Percentiles rank a stretch among this genome's conserved stretches.
Evolutionary conservation across 768 basidiomycete species (phyloP).

Genomic region (Holtermanniella nyarrowii): DNA sequence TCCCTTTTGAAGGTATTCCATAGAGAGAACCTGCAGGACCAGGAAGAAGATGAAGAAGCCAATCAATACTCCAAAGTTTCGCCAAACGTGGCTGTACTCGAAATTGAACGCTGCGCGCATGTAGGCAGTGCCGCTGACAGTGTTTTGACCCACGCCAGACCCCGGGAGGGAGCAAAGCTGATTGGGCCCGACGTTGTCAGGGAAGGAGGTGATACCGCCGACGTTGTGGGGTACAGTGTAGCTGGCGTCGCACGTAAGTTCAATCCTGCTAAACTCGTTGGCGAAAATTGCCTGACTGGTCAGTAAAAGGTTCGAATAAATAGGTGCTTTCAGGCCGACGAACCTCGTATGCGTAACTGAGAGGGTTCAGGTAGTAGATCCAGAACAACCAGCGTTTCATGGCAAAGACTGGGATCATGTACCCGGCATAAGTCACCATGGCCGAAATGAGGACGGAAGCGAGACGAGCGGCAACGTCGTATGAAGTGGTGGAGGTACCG

Average conservation of each 20-base stretch:
- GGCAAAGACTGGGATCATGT: constrained; percentile 33
- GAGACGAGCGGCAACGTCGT: constrained; percentile 54
- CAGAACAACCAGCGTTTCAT: constrained; percentile 55
- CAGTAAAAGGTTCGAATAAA: constrained; percentile 1
- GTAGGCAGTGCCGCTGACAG: constrained; percentile 55
- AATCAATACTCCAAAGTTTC: constrained; percentile 55
- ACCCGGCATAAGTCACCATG: constrained; percentile 1
- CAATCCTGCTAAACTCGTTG: constrained; percentile 39
- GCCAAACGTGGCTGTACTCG: constrained; percentile 35
- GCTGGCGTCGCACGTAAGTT: constrained; percentile 26
- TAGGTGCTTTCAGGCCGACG: constrained; percentile 44
- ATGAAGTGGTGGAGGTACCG: constrained; percentile 41
- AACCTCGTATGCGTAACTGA: constrained; percentile 66
- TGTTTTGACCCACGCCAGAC: constrained; percentile 49
- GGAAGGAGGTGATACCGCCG: constrained; percentile 26
- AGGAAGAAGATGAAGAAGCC: constrained; percentile 64
- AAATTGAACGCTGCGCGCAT: constrained; percentile 47
- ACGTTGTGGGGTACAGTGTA: constrained; percentile 35
- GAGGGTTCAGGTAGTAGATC: constrained; percentile 66
- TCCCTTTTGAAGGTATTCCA: constrained; percentile 32
- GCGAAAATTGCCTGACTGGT: constrained; percentile 32
- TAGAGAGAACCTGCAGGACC: constrained; percentile 51
- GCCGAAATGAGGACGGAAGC: constrained; percentile 48
- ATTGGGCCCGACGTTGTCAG: constrained; percentile 40
- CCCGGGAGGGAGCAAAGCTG: constrained; percentile 72